phyloP scores from a whole-genome alignment of 768 basidiomycete species.

The Tephrocybe sp. region DNA sequence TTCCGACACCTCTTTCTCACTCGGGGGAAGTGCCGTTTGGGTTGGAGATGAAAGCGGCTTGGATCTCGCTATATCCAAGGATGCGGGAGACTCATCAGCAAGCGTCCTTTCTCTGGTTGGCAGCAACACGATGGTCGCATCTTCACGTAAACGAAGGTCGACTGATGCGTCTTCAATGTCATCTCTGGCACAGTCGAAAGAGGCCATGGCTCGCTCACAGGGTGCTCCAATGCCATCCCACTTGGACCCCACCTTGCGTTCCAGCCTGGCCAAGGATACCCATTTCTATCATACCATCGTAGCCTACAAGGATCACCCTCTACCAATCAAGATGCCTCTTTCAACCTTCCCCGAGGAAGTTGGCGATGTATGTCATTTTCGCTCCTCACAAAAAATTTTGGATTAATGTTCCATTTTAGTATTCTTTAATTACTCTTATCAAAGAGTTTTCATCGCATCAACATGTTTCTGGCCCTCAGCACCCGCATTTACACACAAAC shows the following conservation, averaged over 20 bases:
- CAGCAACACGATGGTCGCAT: slow-evolving; percentile 40
- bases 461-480: slow-evolving; percentile 67
- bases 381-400: background rate
- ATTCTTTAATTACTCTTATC: slow-evolving; percentile 88
- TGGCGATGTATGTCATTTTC: slow-evolving; percentile 70
- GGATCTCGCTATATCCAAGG: slow-evolving; percentile 45
- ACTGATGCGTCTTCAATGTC: slow-evolving; percentile 77
- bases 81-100: slow-evolving; percentile 42
- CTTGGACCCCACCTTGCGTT: slow-evolving; percentile 47
- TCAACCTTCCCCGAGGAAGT: slow-evolving; percentile 93
- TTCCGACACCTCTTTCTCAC: slow-evolving; percentile 71
- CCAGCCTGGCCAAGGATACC: slow-evolving; percentile 75
- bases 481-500: slow-evolving; percentile 93
- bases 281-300: slow-evolving; percentile 91
- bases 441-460: slow-evolving; percentile 71
- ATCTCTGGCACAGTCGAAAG: slow-evolving; percentile 49
- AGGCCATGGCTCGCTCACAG: slow-evolving; percentile 36
- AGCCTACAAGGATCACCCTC: slow-evolving; percentile 75
- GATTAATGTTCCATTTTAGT: slow-evolving; percentile 45
- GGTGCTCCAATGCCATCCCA: slow-evolving; percentile 38
- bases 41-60: slow-evolving; percentile 72
- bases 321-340: slow-evolving; percentile 91
- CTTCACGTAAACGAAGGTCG: slow-evolving; percentile 57
- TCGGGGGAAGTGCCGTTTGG: slow-evolving; percentile 84
- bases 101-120: slow-evolving; percentile 40